Evolutionary conservation across 2,329 filamentous ascomycete species (phyloP), one percentile per base, ranked within the genome.

Genomic region (Biscogniauxia mediterranea): DNA sequence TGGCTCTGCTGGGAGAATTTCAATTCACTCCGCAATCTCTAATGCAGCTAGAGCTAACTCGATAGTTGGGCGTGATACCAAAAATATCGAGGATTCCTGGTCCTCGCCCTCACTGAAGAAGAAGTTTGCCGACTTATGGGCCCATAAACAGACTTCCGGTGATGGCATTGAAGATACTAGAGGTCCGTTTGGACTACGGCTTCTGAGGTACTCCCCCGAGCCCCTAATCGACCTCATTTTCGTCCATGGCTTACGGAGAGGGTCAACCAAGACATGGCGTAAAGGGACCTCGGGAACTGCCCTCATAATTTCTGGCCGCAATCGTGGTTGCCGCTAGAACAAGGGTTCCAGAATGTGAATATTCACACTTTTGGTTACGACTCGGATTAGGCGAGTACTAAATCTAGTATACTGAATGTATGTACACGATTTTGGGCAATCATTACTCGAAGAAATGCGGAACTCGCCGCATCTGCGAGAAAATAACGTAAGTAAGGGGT

Each of bases 181-280:
- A 42, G 72, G 70, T 7, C 63, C 66, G 1, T 61, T 70, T 0
- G 72, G 73, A 1, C 61, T 75, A 23, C 68, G 61, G 2, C 56
- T 74, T 2, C 59, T 75, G 4, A 64, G 71, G 52, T 62, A 62
- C 1, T 68, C 74, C 0, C 62, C 70, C 0, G 68, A 75, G 19
- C 71, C 76, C 1, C 60, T 72, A 1, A 63, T 77, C 7, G 76
- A 80, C 52, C 68, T 80, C 1, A 67, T 78, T 19, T 80, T 80
- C 58, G 73, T 81, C 3, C 78, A 80, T 61, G 77, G 78, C 1
- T 68, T 81, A 1, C 71, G 76, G 2, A 78, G 78, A 0, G 70
- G 70, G n/a, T 78, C 77, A 2, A 70, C 69, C 1, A 75, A 75
- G 59, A 79, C 79, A 61, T 81, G 79, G 78, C 70, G 71, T 6